Base-by-base conservation (phyloP, 257 asterid species). In the Thymus quinquecostatus region DNA sequence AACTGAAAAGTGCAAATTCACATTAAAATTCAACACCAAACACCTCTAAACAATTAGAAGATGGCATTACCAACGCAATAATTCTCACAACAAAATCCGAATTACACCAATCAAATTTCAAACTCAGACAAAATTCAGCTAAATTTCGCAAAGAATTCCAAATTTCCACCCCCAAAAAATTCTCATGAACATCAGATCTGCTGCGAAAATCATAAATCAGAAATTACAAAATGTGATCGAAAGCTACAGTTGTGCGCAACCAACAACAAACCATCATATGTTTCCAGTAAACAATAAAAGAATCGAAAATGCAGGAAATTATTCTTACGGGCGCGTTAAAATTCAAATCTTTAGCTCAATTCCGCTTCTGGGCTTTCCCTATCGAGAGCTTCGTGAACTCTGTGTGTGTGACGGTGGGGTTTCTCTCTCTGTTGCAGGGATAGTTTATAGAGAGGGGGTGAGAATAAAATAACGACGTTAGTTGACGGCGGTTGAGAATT, bases 401-500 rank as follows among this genome's bases (percentile, higher is more conserved):
- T 5, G 30, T 61, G 71, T 56, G 71, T 41, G 78, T 59, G 80
- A 73, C 84, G 60, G 77, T 73, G 80, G 65, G 77, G 70, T 59
- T 62, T 72, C 66, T 66, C 11, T 48, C 66, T 76, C 80, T 79
- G 86, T 72, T 76, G 84, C 84, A 73, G 67, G 21, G 21, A 74
- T 64, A 68, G 79, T 75, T 44, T 80, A 77, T 74, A 77, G 75
- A 58, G 71, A 51, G 71, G 73, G 50, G 38, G 38, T 34, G 32
- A 74, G 69, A 64, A 63, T 57, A 61, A 71, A 64, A 58, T 74
- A 74, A 82, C 87, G 84, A 74, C 87, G 87, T 82, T 82, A 77
- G 77, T 79, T 79, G 77, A 82, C 87, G 84, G 84, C 68, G 75
- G 74, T 70, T 82, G 81, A 64, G 81, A 77, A 73, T 55, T 82